Base-by-base conservation (phyloP, 768 basidiomycete genomes). In the Phylloporus sp. region DNA sequence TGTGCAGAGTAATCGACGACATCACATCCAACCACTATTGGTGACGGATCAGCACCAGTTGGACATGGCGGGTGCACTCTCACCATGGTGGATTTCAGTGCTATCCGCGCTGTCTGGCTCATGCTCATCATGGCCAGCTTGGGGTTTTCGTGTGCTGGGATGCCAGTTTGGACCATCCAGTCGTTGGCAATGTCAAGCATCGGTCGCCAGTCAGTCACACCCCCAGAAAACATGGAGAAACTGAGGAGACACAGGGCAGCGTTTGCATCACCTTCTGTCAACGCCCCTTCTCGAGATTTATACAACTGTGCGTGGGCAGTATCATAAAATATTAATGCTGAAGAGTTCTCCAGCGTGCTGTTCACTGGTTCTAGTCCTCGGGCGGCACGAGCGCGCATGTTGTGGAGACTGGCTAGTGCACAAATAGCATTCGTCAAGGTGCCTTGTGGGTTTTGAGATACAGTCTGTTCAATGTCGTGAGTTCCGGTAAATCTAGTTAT, bases 21-120 rank as follows among this genome's bases (percentile, higher is more conserved):
- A 90, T 80, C 56, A 88, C 78, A 65, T 92, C 90, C 47, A 88
- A 72, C 84, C 86, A 91, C 89, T 91, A 62, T 54, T 53, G 29
- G 51, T 34, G 59, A 52, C 49, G 50, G 50, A 50, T 66, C 50
- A 65, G 50, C 32, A 4, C 47, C 44, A 16, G 42, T 50, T 16
- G 40, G 26, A n/a, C 23, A 16, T 24, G 44, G 36, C 34, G 43
- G 26, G 4, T 44, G 23, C 40, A 7, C 10, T 76, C 87, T 72
- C 61, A 91, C 90, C 75, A 91, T 77, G 6, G 81, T 84, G 34
- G 79, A 76, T 67, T 89, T 89, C 46, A 88, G 77, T 20, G 82
- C 78, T 59, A 84, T 72, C 59, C 83, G 80, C 8, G 74, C 77
- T 5, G 75, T 69, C 31, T 72, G 64, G 43, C 73, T 71, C 78